A percentile compares a stretch with the other conserved stretches of the same genome.
phyloP scores from a whole-genome alignment of 2,329 filamentous ascomycete species.

The Tolypocladium album region DNA sequence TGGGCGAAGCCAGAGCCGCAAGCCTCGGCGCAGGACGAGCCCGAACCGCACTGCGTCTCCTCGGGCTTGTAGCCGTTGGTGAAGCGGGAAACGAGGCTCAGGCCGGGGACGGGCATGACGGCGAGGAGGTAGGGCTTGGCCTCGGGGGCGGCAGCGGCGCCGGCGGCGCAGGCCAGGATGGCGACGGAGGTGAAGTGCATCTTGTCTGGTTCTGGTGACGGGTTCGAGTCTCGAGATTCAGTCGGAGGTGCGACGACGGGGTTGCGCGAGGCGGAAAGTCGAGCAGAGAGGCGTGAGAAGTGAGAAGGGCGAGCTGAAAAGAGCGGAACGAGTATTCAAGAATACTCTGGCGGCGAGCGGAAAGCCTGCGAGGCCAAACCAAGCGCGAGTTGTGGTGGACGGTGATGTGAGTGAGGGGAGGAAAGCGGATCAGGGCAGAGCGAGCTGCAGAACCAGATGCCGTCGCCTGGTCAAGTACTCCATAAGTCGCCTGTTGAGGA shows the following conservation, averaged over 20 bases:
- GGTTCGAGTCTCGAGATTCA: not conserved
- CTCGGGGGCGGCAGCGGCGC: constrained; percentile 12
- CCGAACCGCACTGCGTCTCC: constrained; percentile 35
- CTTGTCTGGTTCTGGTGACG: constrained; percentile 4
- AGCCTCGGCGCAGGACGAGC: constrained; percentile 42
- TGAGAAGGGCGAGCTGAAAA: not conserved
- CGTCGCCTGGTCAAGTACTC: not conserved
- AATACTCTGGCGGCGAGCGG: constrained; percentile 12
- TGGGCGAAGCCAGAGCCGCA: constrained; percentile 39
- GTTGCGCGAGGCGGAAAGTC: not conserved
- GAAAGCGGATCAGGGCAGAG: not conserved
- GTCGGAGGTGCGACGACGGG: not conserved
- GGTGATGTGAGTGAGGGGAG: not conserved
- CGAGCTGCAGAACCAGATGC: not conserved
- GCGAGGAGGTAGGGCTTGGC: constrained; percentile 26
- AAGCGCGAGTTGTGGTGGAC: not conserved
- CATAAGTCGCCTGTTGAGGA: not conserved
- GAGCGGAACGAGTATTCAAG: constrained; percentile 16
- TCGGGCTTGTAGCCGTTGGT: constrained; percentile 38
- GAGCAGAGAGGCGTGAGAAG: too few relatives aligned
- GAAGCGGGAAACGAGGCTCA: constrained; percentile 33
- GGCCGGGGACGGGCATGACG: constrained; percentile 22
- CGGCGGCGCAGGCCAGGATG: constrained; percentile 19
- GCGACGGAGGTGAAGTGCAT: constrained; percentile 26
- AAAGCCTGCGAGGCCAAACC: not conserved